Evolutionary conservation across 495 filamentous ascomycete genomes (phyloP), one percentile per base, ranked within the genome.

Genomic region (Penicillium angulare): DNA sequence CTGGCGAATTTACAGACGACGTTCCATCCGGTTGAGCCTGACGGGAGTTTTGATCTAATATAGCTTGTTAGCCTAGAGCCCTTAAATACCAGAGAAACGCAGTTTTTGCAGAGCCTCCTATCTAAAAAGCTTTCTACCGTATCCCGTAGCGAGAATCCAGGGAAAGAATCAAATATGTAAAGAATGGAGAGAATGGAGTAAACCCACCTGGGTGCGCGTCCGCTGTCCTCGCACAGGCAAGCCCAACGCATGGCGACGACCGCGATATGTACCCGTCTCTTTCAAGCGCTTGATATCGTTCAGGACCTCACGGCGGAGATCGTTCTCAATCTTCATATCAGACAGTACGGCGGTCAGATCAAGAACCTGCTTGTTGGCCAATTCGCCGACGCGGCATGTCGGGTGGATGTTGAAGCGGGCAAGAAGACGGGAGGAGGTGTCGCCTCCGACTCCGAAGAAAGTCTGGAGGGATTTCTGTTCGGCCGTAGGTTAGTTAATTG

Each of bases 291-390:
- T 79, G 57, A 98, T 95, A 62, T 97, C 89, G 24, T 96, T 90
- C 56, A 82, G 71, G 33, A 96, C 57, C 44, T 88, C 75, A 65
- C 85, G 77, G 63, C 83, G 75, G 50, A 95, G 75, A 56, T 98
- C 92, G 60, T 88, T 96, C 67, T 97, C 95, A 52, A 96, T 90
- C 34, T 86, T 95, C 91, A 98, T 91, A 9, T 83, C 85, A 6
- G 92, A 88, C 32, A 98, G 76, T 60, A 91, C 88, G 34, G 84
- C 83, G n/a, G 82, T 89, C 47, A 98, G 76, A 40, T 88, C 85
- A 16, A 86, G 81, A 51, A 95, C 72, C 51, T 87, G 87, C 63
- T 87, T 83, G 50, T 81, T 80, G 43, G 77, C 73, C 8, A 98
- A 73, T 3, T 79, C 75, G 63, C 86, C 84, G 46, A 97, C 75